Evolutionary conservation across 2,329 filamentous ascomycete genomes (phyloP).

Genomic region (Iodosphaeria phyllophila): DNA sequence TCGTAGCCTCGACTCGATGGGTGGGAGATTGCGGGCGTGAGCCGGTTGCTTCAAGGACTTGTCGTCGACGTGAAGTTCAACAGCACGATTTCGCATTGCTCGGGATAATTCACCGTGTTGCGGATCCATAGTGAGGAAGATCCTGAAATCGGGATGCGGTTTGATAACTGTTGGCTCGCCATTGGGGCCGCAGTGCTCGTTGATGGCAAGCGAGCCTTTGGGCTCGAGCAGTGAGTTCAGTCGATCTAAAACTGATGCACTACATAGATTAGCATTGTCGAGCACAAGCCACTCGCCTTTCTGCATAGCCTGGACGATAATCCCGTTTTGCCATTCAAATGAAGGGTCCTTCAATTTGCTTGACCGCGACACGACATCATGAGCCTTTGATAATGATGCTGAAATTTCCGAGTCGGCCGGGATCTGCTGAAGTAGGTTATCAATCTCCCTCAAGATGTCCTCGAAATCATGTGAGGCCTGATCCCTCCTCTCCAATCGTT

Average conservation of each 20-base stretch:
- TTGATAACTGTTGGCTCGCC: constrained; percentile 63
- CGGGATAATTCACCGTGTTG: constrained; percentile 83
- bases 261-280: constrained; percentile 95
- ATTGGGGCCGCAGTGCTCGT: constrained; percentile 73
- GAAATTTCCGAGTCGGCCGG: constrained; percentile 26
- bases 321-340: constrained; percentile 92
- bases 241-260: constrained; percentile 80
- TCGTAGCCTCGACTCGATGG: constrained; percentile 29
- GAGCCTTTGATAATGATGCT: constrained; percentile 25
- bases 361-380: constrained; percentile 30
- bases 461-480: too few species aligned
- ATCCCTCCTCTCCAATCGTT: constrained; percentile 26
- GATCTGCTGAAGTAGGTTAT: constrained; percentile 22
- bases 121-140: constrained; percentile 88
- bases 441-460: too few species aligned
- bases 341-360: constrained; percentile 50
- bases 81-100: constrained; percentile 87
- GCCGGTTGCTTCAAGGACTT: constrained; percentile 14
- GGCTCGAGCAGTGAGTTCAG: constrained; percentile 90
- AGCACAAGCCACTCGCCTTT: constrained; percentile 83
- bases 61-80: constrained; percentile 64
- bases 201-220: constrained; percentile 72
- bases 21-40: constrained; percentile 21
- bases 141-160: constrained; percentile 72
- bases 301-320: constrained; percentile 73